phyloP scores from a whole-genome alignment of 1,139 yeast species.

The Blastobotrys buckinghamii region DNA sequence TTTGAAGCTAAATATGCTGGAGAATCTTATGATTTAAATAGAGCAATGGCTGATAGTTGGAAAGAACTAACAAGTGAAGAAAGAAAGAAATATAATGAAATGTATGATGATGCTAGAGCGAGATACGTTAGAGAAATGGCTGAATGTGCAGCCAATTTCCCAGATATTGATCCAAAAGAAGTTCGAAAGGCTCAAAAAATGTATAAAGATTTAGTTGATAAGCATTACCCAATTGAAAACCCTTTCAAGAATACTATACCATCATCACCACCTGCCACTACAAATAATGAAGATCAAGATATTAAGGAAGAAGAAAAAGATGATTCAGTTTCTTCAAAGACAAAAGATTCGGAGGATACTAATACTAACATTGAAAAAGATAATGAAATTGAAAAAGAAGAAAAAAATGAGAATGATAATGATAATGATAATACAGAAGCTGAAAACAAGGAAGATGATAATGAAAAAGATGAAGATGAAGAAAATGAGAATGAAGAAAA shows the following conservation, averaged over 20 bases:
- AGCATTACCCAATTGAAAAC: conserved; percentile 8
- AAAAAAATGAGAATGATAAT: not conserved
- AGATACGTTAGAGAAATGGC: conserved; percentile 73
- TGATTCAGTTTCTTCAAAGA: conserved; percentile 21
- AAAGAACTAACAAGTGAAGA: conserved; percentile 63
- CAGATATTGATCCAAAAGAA: conserved; percentile 24
- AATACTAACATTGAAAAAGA: not conserved
- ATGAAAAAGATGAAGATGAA: not conserved
- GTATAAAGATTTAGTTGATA: conserved; percentile 23
- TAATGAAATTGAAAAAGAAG: not conserved
- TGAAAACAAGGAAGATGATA: not conserved
- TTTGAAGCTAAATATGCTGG: conserved; percentile 44
- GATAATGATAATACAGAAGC: not conserved
- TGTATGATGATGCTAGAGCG: conserved; percentile 73
- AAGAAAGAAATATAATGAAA: conserved; percentile 66
- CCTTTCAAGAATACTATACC: conserved; percentile 4
- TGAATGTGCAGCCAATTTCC: conserved; percentile 42
- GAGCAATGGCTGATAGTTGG: conserved; percentile 83
- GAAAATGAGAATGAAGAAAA: not conserved
- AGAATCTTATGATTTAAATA: conserved; percentile 57
- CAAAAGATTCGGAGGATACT: conserved; percentile 19
- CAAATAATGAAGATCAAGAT: conserved; percentile 3
- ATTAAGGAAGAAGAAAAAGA: conserved; percentile 13
- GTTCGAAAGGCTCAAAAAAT: conserved; percentile 24
- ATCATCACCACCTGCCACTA: conserved; percentile 7